Conservation (phyloP, 2,329 filamentous ascomycete species). For the Thyridium curvatum region DNA sequence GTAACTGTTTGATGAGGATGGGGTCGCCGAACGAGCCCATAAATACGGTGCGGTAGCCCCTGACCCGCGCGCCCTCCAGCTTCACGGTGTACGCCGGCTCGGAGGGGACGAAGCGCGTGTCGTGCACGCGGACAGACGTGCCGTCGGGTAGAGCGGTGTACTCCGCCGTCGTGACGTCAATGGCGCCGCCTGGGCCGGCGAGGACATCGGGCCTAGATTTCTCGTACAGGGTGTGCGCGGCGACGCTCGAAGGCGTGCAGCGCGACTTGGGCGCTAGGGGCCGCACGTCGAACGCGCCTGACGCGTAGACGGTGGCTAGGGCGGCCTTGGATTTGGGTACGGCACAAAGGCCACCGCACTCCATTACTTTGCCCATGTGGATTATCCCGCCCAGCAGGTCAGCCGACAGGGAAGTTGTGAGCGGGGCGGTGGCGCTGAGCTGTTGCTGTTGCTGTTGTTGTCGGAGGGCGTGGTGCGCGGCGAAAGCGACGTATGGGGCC, state of each 20-base stretch:
- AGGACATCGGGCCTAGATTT: conserved; percentile 44
- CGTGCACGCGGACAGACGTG: conserved; percentile 29
- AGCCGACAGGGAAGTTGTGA: conserved; percentile 9
- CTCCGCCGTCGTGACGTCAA: conserved; percentile 30
- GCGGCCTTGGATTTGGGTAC: conserved; percentile 36
- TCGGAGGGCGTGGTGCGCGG: conserved; percentile 13
- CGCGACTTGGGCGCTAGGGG: conserved; percentile 28
- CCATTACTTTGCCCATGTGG: conserved; percentile 52
- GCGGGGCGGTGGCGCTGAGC: no score
- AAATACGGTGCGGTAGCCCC: conserved; percentile 36
- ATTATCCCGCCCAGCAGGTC: conserved; percentile 25
- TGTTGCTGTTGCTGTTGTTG: conserved; percentile 3
- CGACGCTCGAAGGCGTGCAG: conserved; percentile 41
- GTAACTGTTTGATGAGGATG: conserved; percentile 31
- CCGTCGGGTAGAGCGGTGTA: conserved; percentile 35
- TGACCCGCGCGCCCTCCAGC: conserved; percentile 34
- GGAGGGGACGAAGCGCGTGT: conserved; percentile 25
- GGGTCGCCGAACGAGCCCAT: conserved; percentile 40
- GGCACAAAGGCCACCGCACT: conserved; percentile 43
- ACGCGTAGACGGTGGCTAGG: conserved; percentile 29
- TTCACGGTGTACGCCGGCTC: conserved; percentile 35
- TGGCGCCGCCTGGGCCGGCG: conserved; percentile 39
- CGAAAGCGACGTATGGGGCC: conserved; percentile 30
- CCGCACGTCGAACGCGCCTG: conserved; percentile 38
- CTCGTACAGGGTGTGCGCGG: conserved; percentile 49